Evolutionary conservation across 805 yeast species (phyloP).

Genomic region (Sugiyamaella marilandica): DNA sequence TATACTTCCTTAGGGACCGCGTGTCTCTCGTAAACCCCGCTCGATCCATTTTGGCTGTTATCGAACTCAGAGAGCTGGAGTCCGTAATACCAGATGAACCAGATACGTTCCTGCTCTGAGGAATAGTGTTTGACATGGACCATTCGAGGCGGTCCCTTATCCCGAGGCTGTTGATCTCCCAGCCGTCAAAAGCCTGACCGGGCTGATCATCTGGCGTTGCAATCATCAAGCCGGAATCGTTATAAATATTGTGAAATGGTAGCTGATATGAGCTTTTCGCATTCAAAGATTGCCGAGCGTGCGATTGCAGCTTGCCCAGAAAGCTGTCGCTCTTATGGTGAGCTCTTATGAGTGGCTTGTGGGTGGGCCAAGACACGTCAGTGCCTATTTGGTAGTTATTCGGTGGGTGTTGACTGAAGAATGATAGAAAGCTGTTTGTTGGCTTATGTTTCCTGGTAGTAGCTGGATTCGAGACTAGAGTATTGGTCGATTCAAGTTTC

Average conservation of each 20-base stretch:
- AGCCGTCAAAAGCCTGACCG: slow-evolving; percentile 14
- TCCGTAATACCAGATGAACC: slow-evolving; percentile 8
- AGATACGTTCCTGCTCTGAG: slow-evolving; percentile 13
- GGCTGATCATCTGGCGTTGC: background rate
- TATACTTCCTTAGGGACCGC: background rate
- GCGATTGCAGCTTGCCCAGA: slow-evolving; percentile 7
- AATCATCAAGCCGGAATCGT: background rate
- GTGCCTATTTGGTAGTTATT: slow-evolving; percentile 1
- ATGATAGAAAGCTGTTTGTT: slow-evolving; percentile 12
- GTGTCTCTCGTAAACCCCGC: slow-evolving; percentile 20
- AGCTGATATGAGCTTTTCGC: background rate
- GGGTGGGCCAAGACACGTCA: background rate
- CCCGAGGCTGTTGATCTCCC: slow-evolving; percentile 19
- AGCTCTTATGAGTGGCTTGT: slow-evolving; percentile 11
- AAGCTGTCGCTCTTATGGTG: slow-evolving; percentile 17
- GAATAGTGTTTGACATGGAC: slow-evolving; percentile 12
- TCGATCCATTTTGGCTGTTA: slow-evolving; percentile 14
- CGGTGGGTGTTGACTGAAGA: slow-evolving; percentile 7
- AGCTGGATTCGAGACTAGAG: background rate
- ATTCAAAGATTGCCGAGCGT: background rate
- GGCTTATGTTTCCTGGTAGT: slow-evolving; percentile 14
- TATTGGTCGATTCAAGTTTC: too few relatives aligned
- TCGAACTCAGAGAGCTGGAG: slow-evolving; percentile 3
- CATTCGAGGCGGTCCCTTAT: slow-evolving; percentile 13
- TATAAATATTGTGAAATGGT: background rate